Evolutionary conservation across 2,329 filamentous ascomycete genomes (phyloP), one percentile per base, ranked within the genome.

Genomic region (Penicillium sp.): DNA sequence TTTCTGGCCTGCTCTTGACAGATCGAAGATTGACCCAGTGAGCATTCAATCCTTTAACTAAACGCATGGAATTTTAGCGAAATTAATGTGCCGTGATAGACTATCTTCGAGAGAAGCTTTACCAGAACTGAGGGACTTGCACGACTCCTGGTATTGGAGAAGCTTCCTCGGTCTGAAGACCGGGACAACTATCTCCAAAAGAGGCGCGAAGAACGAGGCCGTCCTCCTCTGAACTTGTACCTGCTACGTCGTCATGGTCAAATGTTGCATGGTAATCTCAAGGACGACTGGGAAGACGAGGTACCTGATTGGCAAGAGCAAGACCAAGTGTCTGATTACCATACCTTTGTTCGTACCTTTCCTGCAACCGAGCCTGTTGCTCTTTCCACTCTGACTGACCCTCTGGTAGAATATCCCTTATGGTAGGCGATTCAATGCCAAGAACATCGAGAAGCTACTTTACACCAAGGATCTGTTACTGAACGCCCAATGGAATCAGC

Each of bases 401-500:
- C 15, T 12, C 23, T 1, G 6, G 27, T 29, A 72, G 70, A 70
- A 68, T 6, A 70, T 76, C 21, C 72, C 72, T 1, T 75, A 73
- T n/a, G 72, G 73, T 1, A 62, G 60, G 6, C 68, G 54, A 25
- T 76, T 72, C 60, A 70, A 70, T 47, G 71, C 72, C n/a, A 65
- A 64, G 21, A 71, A 86, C 64, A 92, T 95, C 53, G 90, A 95
- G 70, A 91, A 88, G 66, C 78, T 95, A 0, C 83, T 91, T 42
- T 95, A 90, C 67, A 90, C 87, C 2, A 87, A 89, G 60, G 91
- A 96, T 68, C 71, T 95, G 18, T 79, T 95, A 8, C 81, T 95
- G 18, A 94, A 95, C 64, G 89, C 89, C 0, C 89, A 95, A 67
- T 95, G 91, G 90, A 95, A 94, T 63, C 85, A 87, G 59, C 79